Evolutionary conservation across 345 rosid species (phyloP), one percentile per base, ranked within the genome.

Genomic region (Lenwebbia sp.): DNA sequence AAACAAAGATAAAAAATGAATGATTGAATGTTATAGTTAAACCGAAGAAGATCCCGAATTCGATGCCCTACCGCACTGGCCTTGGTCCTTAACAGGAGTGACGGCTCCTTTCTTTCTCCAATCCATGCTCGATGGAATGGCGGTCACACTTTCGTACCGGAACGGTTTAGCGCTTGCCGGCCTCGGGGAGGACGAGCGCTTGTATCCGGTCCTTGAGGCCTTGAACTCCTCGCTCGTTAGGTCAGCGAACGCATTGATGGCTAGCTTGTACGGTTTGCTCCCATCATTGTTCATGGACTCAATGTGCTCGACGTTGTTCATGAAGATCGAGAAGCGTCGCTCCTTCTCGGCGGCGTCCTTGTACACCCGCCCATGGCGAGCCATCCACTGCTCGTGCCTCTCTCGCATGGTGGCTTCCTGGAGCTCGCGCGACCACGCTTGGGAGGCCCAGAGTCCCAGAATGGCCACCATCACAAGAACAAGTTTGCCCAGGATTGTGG

Each of bases 241-340:
- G 53, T 92, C 93, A 0, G 91, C 90, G 82, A 92, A 91, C 53
- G 52, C 84, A n/a, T 90, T 92, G 51, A 92, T 17, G 41, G 88
- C 76, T n/a, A 92, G 86, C 88, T 82, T 88, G 88, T 92, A 92
- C 22, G 89, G 41, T n/a, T 56, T 83, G 8, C 85, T 49, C 15
- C 86, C 86, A 1, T 54, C 88, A 5, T 83, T 55, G 74, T 91
- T 92, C 44, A 88, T 84, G 4, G 88, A 90, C 53, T 87, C 92
- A 19, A 91, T 85, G 44, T 86, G 88, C 82, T 78, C 88, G 5
- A 90, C 89, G 55, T 91, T 91, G 21, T 83, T 65, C 86, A 87
- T 84, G 86, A 92, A 92, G 51, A 92, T 89, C 44, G 84, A 15
- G 83, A 89, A 88, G 3, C 92, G 86, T 86, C 44, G 70, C 51